Evolutionary conservation across 2,329 filamentous ascomycete species (phyloP).

Genomic region (Scytalidium lignicola): DNA sequence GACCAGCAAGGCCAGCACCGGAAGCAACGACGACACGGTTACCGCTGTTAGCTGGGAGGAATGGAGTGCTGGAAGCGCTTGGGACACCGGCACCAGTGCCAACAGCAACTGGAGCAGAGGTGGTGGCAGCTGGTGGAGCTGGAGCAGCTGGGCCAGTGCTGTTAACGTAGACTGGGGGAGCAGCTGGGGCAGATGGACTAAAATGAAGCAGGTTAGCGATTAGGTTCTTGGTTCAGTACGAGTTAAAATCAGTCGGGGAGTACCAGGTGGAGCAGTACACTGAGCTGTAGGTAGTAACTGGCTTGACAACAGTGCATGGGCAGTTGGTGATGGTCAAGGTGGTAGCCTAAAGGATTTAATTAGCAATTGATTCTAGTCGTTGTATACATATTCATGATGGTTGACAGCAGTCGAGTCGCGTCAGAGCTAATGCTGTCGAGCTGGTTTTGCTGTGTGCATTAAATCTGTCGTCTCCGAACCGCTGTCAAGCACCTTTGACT

Average conservation of each 20-base stretch:
- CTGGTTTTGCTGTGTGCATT: too few species aligned
- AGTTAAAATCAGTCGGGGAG: conserved; percentile 12
- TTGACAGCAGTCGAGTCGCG: too few species aligned
- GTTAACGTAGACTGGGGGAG: conserved; percentile 16
- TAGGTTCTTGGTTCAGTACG: too few species aligned
- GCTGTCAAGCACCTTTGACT: too few species aligned
- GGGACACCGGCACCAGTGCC: conserved; percentile 18
- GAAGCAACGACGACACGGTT: conserved; percentile 52
- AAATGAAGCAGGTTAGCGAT: too few species aligned
- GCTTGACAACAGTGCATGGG: conserved; percentile 63
- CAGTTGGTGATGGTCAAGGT: conserved; percentile 64
- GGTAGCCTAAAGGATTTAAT: conserved; percentile 34
- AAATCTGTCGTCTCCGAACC: too few species aligned
- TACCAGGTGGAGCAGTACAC: conserved; percentile 53
- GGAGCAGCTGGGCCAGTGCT: conserved; percentile 16
- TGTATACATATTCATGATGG: too few species aligned
- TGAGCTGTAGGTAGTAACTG: conserved; percentile 46
- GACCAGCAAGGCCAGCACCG: conserved; percentile 54
- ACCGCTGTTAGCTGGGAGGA: conserved; percentile 49
- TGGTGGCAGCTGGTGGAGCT: conserved; percentile 26
- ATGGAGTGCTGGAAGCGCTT: conserved; percentile 27
- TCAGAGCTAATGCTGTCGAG: too few species aligned
- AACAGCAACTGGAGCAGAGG: conserved; percentile 25
- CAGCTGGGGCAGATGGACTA: conserved; percentile 11
- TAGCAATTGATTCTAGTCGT: background rate